phyloP scores from a whole-genome alignment of 2,329 filamentous ascomycete species.

The Tolypocladium guangdongense region DNA sequence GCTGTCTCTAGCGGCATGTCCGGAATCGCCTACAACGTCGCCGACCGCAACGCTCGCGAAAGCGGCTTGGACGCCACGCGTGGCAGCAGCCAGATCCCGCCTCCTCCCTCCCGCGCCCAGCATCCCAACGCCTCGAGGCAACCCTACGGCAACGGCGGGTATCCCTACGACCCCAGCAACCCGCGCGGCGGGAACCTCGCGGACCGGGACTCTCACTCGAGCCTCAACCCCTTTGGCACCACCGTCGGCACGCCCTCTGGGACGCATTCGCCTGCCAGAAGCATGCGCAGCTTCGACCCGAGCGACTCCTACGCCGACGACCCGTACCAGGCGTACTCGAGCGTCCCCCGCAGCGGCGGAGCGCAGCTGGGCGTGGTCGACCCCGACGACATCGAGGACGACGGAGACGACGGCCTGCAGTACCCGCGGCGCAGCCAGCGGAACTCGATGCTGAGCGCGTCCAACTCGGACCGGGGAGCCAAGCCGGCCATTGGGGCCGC shows the following conservation, averaged over 20 bases:
- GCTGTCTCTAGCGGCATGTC: conserved; percentile 54
- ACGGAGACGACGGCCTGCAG: conserved; percentile 74
- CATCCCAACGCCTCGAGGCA: conserved; percentile 8
- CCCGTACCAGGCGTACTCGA: conserved; percentile 52
- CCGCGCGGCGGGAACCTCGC: conserved; percentile 3
- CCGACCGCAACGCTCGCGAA: conserved; percentile 52
- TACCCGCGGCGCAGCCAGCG: conserved; percentile 34
- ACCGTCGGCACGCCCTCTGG: conserved; percentile 22
- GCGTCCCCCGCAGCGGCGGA: conserved; percentile 30
- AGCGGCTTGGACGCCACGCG: conserved; percentile 54
- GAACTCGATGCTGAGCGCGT: conserved; percentile 49
- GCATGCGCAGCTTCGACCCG: conserved; percentile 31
- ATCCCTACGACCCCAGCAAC: conserved; percentile 2
- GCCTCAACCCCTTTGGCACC: conserved; percentile 26
- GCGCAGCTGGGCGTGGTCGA: conserved; percentile 52
- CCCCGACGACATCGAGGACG: conserved; percentile 72
- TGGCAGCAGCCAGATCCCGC: conserved; percentile 23
- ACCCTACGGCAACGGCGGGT: conserved; percentile 10
- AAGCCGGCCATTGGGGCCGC: conserved; percentile 21
- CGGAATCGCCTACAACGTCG: conserved; percentile 55
- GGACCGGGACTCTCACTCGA: conserved; percentile 31
- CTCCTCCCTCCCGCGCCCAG: conserved; percentile 24
- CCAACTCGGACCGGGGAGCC: conserved; percentile 26
- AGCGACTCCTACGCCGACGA: conserved; percentile 47
- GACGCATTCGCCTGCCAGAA: conserved; percentile 35